Base-by-base conservation (phyloP, 2,329 filamentous ascomycete genomes). In the Venturia effusa region DNA sequence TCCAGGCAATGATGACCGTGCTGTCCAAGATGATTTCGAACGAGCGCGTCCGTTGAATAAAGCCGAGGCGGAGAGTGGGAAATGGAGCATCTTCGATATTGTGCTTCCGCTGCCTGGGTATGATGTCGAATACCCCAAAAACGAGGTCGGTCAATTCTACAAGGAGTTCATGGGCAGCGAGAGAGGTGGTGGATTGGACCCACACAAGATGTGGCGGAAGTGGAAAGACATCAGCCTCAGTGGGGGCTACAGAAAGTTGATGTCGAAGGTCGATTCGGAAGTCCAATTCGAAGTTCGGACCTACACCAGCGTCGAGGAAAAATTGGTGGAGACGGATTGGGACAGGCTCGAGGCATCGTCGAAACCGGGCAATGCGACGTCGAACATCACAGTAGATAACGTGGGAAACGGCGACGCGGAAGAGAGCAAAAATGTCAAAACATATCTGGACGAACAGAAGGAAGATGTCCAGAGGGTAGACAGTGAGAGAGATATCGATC, bases 61-160 rank as follows among this genome's bases (percentile, higher is more conserved):
- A 4, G 86, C 88, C n/a, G 94, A 99, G 73, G 89, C 86, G 2
- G 81, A 82, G 32, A 89, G 85, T 67, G 91, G 90, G 13, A 81
- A 83, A 65, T 97, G 88, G 75, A 85, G 82, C 43, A 88, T 99
- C 69, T 91, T 89, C 71, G 94, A 99, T 72, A 73, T 97, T 66
- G 92, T 99, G 15, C 81, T 99, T 2, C 93, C 95, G 3, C 87
- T 89, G n/a, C 94, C 94, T 0, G 94, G 94, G 22, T 97, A 87
- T 77, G 92, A 96, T 69, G 84, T 97, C 45, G 75, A 89, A 41
- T 99, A 97, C 72, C 94, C 94, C 0, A 73, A 80, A 27, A 97
- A 99, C 73, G 84, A 85, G 41, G 85, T 96, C 67, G 90, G 88
- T n/a, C 81, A 84, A 3, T 96, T 88, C 74, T 99, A 97, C 77